phyloP scores from a whole-genome alignment of 2,329 filamentous ascomycete species.

The Pyrenophora tritici-repentis region DNA sequence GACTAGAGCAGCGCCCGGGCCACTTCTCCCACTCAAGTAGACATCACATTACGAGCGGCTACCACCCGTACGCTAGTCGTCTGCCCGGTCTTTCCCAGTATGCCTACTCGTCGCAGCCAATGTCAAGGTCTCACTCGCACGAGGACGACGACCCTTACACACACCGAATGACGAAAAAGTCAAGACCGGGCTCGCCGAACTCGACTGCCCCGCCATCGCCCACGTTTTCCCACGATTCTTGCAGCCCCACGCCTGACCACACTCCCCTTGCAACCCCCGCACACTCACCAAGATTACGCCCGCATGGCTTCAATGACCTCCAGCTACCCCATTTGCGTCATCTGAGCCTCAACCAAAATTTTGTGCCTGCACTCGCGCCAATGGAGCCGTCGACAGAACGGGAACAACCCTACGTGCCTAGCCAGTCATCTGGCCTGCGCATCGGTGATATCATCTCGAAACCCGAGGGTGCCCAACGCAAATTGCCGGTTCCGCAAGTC shows the following conservation, averaged over 20 bases:
- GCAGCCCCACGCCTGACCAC: slow-evolving; percentile 94
- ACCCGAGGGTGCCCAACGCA: slow-evolving; percentile 83
- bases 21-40: slow-evolving; percentile 48
- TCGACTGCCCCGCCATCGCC: slow-evolving; percentile 95
- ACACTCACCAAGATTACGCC: slow-evolving; percentile 88
- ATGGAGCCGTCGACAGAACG: slow-evolving; percentile 70
- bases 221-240: slow-evolving; percentile 93
- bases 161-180: slow-evolving; percentile 81
- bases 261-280: slow-evolving; percentile 97
- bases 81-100: slow-evolving; percentile 59
- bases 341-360: slow-evolving; percentile 64
- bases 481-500: slow-evolving; percentile 88
- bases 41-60: slow-evolving; percentile 49
- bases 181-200: slow-evolving; percentile 89
- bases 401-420: slow-evolving; percentile 63
- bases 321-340: slow-evolving; percentile 87
- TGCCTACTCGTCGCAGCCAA: slow-evolving; percentile 76
- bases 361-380: slow-evolving; percentile 67
- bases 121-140: slow-evolving; percentile 86
- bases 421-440: slow-evolving; percentile 68
- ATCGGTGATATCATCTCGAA: slow-evolving; percentile 92
- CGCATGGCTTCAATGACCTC: slow-evolving; percentile 70
- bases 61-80: slow-evolving; percentile 60
- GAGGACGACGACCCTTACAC: slow-evolving; percentile 81
- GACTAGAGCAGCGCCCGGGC: slow-evolving; percentile 66